Percentiles rank a stretch among this genome's conserved stretches.
These are phyloP conservation scores for Cyclotella distinguenda DNA, from an alignment of 108 stramenopile species.

Conservation along the genomic window DNA sequence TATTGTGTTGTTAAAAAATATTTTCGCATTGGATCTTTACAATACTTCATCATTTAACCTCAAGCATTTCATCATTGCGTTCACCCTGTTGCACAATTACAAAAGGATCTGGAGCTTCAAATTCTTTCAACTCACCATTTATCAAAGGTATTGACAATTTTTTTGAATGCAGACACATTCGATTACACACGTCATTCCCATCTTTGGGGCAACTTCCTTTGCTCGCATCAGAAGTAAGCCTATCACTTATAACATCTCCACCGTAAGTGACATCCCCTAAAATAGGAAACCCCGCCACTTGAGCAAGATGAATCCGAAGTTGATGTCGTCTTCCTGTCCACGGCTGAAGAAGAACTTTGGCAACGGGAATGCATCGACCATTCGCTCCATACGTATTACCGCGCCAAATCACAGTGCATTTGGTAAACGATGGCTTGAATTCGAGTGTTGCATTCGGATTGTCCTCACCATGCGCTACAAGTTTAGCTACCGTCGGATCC, in stretches of 20 bases:
- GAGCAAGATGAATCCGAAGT: conserved; percentile 83
- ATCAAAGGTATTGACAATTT: conserved; percentile 48
- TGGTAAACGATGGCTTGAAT: conserved; percentile 71
- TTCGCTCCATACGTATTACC: conserved; percentile 16
- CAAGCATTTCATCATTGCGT: not conserved
- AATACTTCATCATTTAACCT: not conserved
- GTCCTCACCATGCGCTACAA: not conserved
- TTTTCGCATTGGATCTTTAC: not conserved
- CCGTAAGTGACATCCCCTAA: conserved; percentile 90
- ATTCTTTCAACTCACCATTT: conserved; percentile 27
- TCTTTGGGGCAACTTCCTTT: not conserved
- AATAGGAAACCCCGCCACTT: conserved; percentile 83
- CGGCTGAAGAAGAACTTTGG: conserved; percentile 80
- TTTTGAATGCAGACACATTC: conserved; percentile 87
- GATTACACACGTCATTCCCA: conserved; percentile 20
- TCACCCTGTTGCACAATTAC: not conserved
- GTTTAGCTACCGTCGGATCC: conserved; percentile 25
- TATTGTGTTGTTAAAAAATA: not conserved
- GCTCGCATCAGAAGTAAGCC: not conserved
- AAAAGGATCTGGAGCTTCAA: conserved; percentile 60
- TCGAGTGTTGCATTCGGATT: conserved; percentile 22
- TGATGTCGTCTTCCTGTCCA: conserved; percentile 93
- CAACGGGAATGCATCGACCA: conserved; percentile 38
- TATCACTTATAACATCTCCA: conserved; percentile 1
- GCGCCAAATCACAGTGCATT: conserved; percentile 60